Conservation (phyloP, 2,329 filamentous ascomycete genomes). For the Thielaviopsis populi region DNA sequence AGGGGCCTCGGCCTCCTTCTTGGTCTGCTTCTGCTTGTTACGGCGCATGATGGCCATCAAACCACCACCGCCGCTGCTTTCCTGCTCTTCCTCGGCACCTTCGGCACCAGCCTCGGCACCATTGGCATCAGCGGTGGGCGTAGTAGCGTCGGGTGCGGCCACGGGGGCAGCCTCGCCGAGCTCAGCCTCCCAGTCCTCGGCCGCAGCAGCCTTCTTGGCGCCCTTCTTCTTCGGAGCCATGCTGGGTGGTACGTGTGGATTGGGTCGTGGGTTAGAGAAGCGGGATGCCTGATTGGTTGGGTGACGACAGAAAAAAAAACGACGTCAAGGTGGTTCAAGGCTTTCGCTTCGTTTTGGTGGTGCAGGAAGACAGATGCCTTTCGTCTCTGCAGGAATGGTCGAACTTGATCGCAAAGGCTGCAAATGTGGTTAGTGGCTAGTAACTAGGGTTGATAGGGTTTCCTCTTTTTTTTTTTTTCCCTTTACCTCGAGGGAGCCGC, state of each 20-base stretch:
- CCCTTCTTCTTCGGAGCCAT: conserved; percentile 95
- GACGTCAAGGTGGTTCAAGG: background rate
- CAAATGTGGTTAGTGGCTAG: conserved; percentile 1
- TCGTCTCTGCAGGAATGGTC: background rate
- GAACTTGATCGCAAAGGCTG: background rate
- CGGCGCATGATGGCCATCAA: conserved; percentile 69
- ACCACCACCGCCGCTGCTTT: conserved; percentile 44
- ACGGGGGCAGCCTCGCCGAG: conserved; percentile 62
- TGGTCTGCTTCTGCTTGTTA: conserved; percentile 75
- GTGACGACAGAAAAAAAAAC: background rate
- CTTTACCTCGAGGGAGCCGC: background rate
- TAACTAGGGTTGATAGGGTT: background rate
- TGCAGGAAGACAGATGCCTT: background rate
- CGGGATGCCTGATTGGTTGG: background rate
- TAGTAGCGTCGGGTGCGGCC: conserved; percentile 28
- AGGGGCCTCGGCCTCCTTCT: conserved; percentile 47
- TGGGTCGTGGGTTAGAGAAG: background rate
- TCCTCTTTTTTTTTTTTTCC: conserved; percentile 6
- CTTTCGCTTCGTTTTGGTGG: background rate
- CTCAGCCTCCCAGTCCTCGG: conserved; percentile 91
- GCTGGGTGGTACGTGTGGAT: conserved; percentile 18
- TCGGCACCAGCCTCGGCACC: conserved; percentile 35
- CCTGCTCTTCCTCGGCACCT: conserved; percentile 38
- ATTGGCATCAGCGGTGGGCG: conserved; percentile 23
- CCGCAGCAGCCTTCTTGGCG: conserved; percentile 63